phyloP scores from a whole-genome alignment of 1,139 yeast species.

The Candida neerlandica region DNA sequence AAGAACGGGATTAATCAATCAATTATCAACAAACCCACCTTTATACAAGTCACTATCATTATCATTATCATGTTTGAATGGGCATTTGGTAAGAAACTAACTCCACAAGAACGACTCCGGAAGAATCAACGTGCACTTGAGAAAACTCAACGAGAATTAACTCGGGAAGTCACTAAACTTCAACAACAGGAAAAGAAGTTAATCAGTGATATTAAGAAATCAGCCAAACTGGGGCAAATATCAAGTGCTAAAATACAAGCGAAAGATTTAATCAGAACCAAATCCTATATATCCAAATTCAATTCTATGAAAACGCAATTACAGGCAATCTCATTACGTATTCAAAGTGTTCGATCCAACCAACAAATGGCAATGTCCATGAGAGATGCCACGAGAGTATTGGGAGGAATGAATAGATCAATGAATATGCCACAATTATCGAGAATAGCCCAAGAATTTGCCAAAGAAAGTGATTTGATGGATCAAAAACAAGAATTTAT shows the following conservation, averaged over 20 bases:
- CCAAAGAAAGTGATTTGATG: conserved; percentile 92
- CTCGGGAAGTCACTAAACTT: conserved; percentile 80
- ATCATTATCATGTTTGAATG: conserved; percentile 68
- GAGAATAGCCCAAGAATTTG: conserved; percentile 92
- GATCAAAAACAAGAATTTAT: conserved; percentile 98
- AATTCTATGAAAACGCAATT: conserved; percentile 93
- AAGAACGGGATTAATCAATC: not conserved
- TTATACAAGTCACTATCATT: not conserved
- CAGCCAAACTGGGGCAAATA: conserved; percentile 88
- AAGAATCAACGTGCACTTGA: conserved; percentile 95
- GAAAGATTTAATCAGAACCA: conserved; percentile 87
- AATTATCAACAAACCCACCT: not conserved
- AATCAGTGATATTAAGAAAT: conserved; percentile 80
- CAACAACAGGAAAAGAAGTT: conserved; percentile 92
- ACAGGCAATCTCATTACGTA: conserved; percentile 89
- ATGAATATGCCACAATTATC: conserved; percentile 91
- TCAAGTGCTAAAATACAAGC: conserved; percentile 94
- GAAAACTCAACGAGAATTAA: conserved; percentile 89
- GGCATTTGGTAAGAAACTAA: conserved; percentile 91
- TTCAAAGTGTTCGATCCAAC: conserved; percentile 87
- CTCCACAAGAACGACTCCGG: conserved; percentile 93
- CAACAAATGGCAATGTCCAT: conserved; percentile 95
- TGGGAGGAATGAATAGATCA: conserved; percentile 83
- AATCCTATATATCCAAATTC: conserved; percentile 80
- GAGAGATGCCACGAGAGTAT: conserved; percentile 90